phyloP scores from a whole-genome alignment of 2,329 filamentous ascomycete genomes.

The Colletotrichum aenigma region DNA sequence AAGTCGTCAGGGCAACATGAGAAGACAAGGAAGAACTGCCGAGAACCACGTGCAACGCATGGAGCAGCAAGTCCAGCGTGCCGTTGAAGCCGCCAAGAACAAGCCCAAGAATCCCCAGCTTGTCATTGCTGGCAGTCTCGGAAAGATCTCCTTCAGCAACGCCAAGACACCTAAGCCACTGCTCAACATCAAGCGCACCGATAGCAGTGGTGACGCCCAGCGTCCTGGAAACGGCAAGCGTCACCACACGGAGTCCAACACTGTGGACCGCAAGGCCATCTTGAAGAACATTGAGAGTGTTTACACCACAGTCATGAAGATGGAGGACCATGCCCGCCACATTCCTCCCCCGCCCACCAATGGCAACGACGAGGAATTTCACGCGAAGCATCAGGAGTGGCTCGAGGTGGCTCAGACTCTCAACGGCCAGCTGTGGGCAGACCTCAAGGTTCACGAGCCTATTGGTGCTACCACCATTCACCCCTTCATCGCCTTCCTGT shows the following conservation, averaged over 20 bases:
- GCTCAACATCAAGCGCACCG: slow-evolving; percentile 90
- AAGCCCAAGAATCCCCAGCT: slow-evolving; percentile 98
- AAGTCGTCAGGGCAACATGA: slow-evolving; percentile 74
- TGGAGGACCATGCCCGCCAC: slow-evolving; percentile 89
- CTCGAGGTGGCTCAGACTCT: slow-evolving; percentile 71
- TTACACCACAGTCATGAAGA: slow-evolving; percentile 86
- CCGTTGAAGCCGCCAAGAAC: slow-evolving; percentile 95
- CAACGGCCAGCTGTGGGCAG: slow-evolving; percentile 81
- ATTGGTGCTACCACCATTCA: slow-evolving; percentile 80
- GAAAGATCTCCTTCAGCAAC: slow-evolving; percentile 99
- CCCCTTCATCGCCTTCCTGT: slow-evolving; percentile 95
- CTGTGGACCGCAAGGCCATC: slow-evolving; percentile 80
- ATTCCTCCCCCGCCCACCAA: slow-evolving; percentile 70
- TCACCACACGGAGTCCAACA: slow-evolving; percentile 36
- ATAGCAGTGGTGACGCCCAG: slow-evolving; percentile 65
- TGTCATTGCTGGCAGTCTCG: slow-evolving; percentile 92
- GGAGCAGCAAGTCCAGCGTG: slow-evolving; percentile 98
- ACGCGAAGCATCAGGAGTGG: slow-evolving; percentile 82
- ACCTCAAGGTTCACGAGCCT: slow-evolving; percentile 91
- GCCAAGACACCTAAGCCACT: slow-evolving; percentile 95
- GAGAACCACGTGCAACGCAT: slow-evolving; percentile 99
- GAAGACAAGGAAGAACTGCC: slow-evolving; percentile 79
- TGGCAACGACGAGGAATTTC: slow-evolving; percentile 68
- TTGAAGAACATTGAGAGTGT: slow-evolving; percentile 87
- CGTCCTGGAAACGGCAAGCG: slow-evolving; percentile 54